A percentile compares a stretch with the other conserved stretches of the same genome.
phyloP scores from a whole-genome alignment of 441 rosid genomes.

The Kokia cookei region DNA sequence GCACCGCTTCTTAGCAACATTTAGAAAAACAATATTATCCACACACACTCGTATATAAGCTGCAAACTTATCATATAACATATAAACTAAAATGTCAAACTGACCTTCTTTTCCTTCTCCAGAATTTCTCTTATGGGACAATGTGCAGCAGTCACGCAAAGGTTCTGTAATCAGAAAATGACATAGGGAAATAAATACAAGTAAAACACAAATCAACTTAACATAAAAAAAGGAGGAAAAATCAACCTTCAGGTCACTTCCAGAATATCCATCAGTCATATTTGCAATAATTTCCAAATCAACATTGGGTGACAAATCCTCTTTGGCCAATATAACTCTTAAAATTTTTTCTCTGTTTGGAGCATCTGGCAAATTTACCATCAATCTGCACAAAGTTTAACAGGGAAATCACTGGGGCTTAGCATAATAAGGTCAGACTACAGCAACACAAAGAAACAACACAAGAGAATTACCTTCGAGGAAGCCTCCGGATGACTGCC shows the following conservation, averaged over 20 bases:
- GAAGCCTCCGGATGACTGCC: slow-evolving; percentile 99
- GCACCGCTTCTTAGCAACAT: neutral
- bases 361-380: slow-evolving; percentile 96
- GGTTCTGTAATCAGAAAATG: slow-evolving; percentile 53
- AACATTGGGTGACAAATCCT: slow-evolving; percentile 67
- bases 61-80: neutral
- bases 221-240: neutral
- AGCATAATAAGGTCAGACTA: neutral
- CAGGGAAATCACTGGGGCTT: neutral
- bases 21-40: neutral
- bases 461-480: slow-evolving; percentile 59
- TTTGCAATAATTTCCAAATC: slow-evolving; percentile 81
- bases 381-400: slow-evolving; percentile 54
- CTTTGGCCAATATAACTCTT: slow-evolving; percentile 78
- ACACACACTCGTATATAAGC: neutral
- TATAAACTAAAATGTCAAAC: slow-evolving; percentile 14
- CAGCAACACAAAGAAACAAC: neutral
- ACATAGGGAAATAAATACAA: slow-evolving; percentile 19
- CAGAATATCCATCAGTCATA: slow-evolving; percentile 97
- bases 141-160: slow-evolving; percentile 95
- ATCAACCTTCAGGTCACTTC: slow-evolving; percentile 93
- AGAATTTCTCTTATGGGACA: slow-evolving; percentile 93
- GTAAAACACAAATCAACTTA: neutral
- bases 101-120: slow-evolving; percentile 94
- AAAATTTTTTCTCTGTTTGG: slow-evolving; percentile 76